Conservation (phyloP, 1,284 basidiomycete species). For the Cryptococcus amylolentus region DNA sequence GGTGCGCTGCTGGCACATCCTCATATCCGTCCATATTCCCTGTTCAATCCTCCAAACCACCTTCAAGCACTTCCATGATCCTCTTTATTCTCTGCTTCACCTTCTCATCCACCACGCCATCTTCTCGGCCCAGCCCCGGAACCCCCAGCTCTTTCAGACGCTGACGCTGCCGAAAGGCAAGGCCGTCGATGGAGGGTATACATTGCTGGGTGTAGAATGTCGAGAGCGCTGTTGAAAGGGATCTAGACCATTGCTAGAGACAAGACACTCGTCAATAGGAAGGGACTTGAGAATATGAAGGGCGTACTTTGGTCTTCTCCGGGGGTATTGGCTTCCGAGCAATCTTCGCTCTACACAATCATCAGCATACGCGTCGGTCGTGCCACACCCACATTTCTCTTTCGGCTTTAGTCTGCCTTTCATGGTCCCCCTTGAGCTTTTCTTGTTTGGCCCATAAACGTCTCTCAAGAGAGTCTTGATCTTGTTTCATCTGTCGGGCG, state of each 20-base stretch:
- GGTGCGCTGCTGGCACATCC: not conserved
- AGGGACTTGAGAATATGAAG: not conserved
- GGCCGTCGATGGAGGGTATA: constrained; percentile 32
- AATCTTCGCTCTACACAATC: constrained; percentile 28
- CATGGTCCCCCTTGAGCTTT: constrained; percentile 41
- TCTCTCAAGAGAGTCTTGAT: constrained; percentile 42
- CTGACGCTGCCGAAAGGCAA: constrained; percentile 29
- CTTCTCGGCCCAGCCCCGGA: constrained; percentile 30
- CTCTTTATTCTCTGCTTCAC: constrained; percentile 28
- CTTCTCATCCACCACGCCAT: constrained; percentile 7
- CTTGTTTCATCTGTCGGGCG: constrained; percentile 39
- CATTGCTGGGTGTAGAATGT: constrained; percentile 31
- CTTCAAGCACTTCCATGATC: constrained; percentile 41
- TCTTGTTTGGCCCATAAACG: constrained; percentile 43
- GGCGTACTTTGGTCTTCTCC: constrained; percentile 16
- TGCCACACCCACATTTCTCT: constrained; percentile 30
- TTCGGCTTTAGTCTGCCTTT: constrained; percentile 26
- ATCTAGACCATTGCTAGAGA: constrained; percentile 26
- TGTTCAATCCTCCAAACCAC: constrained; percentile 27
- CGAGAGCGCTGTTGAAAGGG: constrained; percentile 14
- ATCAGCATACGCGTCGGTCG: not conserved
- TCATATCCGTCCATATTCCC: not conserved
- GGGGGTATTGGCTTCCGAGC: constrained; percentile 28
- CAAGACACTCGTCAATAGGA: not conserved
- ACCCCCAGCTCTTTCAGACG: constrained; percentile 37